Conservation (phyloP, 768 basidiomycete genomes). For the Dioszegia hungarica region DNA sequence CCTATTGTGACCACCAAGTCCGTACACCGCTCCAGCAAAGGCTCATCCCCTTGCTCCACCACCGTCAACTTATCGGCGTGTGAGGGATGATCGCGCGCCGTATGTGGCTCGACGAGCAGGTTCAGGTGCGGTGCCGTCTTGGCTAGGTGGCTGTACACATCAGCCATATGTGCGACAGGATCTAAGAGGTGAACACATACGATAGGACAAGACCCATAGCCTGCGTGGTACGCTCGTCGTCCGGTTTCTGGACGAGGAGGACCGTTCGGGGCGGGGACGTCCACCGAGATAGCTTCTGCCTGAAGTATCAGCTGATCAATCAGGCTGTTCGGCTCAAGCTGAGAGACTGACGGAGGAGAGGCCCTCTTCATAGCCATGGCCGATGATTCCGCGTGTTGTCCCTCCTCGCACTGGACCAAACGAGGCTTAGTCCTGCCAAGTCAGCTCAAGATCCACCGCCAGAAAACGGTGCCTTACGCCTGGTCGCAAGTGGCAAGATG, state of each 20-base stretch:
- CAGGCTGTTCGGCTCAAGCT: neutral
- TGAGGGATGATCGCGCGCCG: slow-evolving; percentile 24
- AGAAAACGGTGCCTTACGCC: neutral
- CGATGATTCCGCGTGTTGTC: slow-evolving; percentile 10
- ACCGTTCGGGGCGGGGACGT: slow-evolving; percentile 28
- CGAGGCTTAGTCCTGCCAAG: neutral
- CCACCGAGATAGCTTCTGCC: slow-evolving; percentile 34
- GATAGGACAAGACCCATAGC: slow-evolving; percentile 35
- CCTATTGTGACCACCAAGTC: slow-evolving; percentile 87
- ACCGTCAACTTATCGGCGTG: slow-evolving; percentile 18
- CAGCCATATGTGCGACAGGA: neutral
- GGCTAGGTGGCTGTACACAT: slow-evolving; percentile 19
- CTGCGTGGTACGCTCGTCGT: slow-evolving; percentile 38
- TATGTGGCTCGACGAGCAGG: slow-evolving; percentile 37
- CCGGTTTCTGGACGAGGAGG: slow-evolving; percentile 49
- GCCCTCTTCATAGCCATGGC: slow-evolving; percentile 5
- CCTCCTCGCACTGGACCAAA: neutral
- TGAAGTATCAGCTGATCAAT: slow-evolving; percentile 4
- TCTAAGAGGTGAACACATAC: slow-evolving; percentile 17
- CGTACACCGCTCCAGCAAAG: slow-evolving; percentile 50
- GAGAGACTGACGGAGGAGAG: slow-evolving; percentile 7
- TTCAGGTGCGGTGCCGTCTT: slow-evolving; percentile 18
- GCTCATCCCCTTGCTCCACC: slow-evolving; percentile 19
- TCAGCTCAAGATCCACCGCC: neutral
- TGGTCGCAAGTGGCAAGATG: neutral